phyloP scores from a whole-genome alignment of 2,329 filamentous ascomycete genomes.

The Aspergillus hortae region DNA sequence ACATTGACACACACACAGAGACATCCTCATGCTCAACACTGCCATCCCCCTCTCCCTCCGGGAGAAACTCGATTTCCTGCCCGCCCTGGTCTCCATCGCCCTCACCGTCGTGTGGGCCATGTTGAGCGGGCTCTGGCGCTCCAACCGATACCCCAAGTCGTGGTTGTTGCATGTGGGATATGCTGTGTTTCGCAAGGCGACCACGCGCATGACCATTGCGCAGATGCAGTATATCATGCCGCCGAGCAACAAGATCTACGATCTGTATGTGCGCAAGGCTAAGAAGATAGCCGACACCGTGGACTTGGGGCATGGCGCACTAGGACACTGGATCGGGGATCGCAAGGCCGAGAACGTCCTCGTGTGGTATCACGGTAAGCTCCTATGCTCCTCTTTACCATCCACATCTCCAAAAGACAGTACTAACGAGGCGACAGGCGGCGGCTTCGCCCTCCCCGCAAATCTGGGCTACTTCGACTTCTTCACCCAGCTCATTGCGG shows the following conservation, averaged over 20 bases:
- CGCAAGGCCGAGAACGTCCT: conserved; percentile 35
- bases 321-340: conserved; percentile 39
- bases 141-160: conserved; percentile 26
- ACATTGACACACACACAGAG: conserved; percentile 1
- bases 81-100: conserved; percentile 26
- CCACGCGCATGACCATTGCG: conserved; percentile 19
- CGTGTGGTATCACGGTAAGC: conserved; percentile 37
- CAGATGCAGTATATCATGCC: conserved; percentile 32
- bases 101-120: conserved; percentile 26
- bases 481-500: conserved; percentile 42
- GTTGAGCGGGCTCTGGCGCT: conserved; percentile 26
- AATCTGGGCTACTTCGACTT: conserved; percentile 48
- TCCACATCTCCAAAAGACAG: background rate
- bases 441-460: conserved; percentile 54
- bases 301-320: conserved; percentile 29
- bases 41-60: conserved; percentile 22
- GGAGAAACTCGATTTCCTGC: conserved; percentile 32
- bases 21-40: conserved; percentile 15
- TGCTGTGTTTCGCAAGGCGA: conserved; percentile 31
- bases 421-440: conserved; percentile 36
- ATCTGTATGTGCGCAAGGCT: conserved; percentile 22
- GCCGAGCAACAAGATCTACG: conserved; percentile 27
- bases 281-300: conserved; percentile 25
- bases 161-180: conserved; percentile 34
- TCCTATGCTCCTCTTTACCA: conserved; percentile 7